Conservation (phyloP, 2,329 filamentous ascomycete genomes). For the Zelopaecilomyces penicillatus region DNA sequence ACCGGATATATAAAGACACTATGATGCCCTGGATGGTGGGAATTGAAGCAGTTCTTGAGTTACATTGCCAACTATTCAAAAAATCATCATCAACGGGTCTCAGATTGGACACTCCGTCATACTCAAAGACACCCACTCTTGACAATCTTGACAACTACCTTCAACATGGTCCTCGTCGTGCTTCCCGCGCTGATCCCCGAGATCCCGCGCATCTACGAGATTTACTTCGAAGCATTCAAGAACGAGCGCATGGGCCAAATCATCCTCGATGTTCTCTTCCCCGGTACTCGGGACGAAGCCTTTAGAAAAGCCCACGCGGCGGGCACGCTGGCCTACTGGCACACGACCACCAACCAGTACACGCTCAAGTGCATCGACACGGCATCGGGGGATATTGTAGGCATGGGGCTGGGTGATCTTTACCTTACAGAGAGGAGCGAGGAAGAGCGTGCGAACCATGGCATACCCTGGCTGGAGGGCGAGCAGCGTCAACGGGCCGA, state of each 20-base stretch:
- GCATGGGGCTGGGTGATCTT: slow-evolving; percentile 39
- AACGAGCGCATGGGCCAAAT: slow-evolving; percentile 27
- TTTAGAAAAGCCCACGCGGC: slow-evolving; percentile 35
- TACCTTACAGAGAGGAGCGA: slow-evolving; percentile 28
- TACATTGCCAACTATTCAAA: too few species aligned
- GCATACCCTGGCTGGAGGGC: slow-evolving; percentile 38
- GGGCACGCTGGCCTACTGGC: slow-evolving; percentile 31
- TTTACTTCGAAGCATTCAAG: slow-evolving; percentile 38
- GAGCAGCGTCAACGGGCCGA: slow-evolving; percentile 35
- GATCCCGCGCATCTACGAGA: slow-evolving; percentile 36
- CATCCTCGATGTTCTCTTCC: slow-evolving; percentile 35
- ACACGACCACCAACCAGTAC: slow-evolving; percentile 32
- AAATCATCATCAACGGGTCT: too few species aligned
- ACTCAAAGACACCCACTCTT: too few species aligned
- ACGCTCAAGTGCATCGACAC: slow-evolving; percentile 40
- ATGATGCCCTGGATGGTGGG: too few species aligned
- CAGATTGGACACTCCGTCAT: too few species aligned
- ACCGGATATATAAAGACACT: too few species aligned
- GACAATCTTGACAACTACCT: too few species aligned
- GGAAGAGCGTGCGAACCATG: slow-evolving; percentile 35
- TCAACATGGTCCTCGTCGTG: slow-evolving; percentile 31
- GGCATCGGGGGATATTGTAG: slow-evolving; percentile 33
- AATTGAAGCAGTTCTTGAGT: too few species aligned
- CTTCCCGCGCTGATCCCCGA: slow-evolving; percentile 37
- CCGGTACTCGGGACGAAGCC: slow-evolving; percentile 24